These are phyloP conservation scores for Lycium ferocissimum DNA, from an alignment of 257 asterid species.

Conservation along the genomic window DNA sequence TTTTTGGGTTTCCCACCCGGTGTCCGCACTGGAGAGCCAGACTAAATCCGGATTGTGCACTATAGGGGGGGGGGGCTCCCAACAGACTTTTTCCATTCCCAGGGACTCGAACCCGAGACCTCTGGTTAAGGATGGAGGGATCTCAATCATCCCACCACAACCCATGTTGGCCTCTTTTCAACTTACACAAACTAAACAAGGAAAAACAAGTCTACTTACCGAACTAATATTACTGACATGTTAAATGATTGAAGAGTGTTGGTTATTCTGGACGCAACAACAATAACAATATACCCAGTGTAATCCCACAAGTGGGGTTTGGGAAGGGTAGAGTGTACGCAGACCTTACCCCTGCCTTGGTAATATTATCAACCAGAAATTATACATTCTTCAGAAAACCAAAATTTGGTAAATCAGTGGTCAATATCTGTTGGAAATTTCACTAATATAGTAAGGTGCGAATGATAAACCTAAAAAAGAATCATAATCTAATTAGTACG, in stretches of 20 bases:
- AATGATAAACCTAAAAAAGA: background rate
- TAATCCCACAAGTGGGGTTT: background rate
- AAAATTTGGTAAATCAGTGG: background rate
- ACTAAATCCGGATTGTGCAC: too few relatives aligned
- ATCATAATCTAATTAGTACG: background rate
- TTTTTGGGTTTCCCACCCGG: too few relatives aligned
- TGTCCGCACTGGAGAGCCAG: too few relatives aligned
- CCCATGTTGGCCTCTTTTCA: background rate
- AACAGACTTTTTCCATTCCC: too few relatives aligned
- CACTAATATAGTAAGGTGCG: background rate
- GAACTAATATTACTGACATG: conserved; percentile 1
- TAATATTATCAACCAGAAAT: background rate
- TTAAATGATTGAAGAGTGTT: background rate
- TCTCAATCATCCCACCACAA: too few relatives aligned
- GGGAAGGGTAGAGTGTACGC: too few relatives aligned
- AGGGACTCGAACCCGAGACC: too few relatives aligned
- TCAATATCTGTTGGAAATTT: background rate
- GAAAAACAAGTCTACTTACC: background rate
- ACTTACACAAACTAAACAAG: background rate
- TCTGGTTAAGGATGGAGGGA: too few relatives aligned
- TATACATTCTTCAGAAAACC: background rate
- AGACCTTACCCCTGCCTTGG: background rate
- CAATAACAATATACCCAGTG: too few relatives aligned
- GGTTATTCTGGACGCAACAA: background rate
- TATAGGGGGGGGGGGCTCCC: too few relatives aligned